Evolutionary conservation across 495 filamentous ascomycete genomes (phyloP), one percentile per base, ranked within the genome.

Genomic region (Penicillium macrosclerotiorum): DNA sequence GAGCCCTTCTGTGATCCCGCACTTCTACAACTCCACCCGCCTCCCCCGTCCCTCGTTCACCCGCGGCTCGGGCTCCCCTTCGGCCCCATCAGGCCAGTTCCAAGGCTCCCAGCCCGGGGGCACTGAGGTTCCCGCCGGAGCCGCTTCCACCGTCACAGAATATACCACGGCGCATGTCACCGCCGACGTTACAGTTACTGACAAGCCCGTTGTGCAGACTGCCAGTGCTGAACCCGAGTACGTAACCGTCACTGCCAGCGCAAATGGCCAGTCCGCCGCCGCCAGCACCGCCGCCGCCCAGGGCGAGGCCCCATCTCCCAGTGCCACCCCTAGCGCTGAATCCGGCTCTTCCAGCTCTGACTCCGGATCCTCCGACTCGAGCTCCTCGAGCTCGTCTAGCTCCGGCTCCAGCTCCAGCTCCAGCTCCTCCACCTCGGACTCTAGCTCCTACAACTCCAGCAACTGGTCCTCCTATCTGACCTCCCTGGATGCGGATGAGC

Each of bases 401-500:
- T 47, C 50, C 17, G 32, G 37, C 18, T 43, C 46, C 11, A 36
- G 45, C 13, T 27, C 30, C 42, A 23, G 11, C 17, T 36, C 50
- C 13, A 35, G 24, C 42, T 17, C 13, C 20, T 46, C 49, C 8
- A 37, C 36, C 16, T 33, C 42, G 18, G 36, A 18, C 26, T 45
- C 51, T 16, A 42, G 44, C 24, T 32, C 41, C 36, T 54, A 49
- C 44, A 50, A 44, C 54, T 57, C 54, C 56, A 42, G 39, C 35
- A 60, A 59, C 50, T 61, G 59, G 41, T 46, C 50, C 13, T 49
- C 60, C 19, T 72, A 68, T 54, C 64, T 72, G 42, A 57, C 51
- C 58, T 67, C 64, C 38, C 52, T 72, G 49, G 65, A 49, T 47
- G 62, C 68, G 18, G 60, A 65, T 2, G 51, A 72, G 61, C 55